These are phyloP conservation scores for Serendipita sp. DNA, from an alignment of 768 basidiomycete genomes.

Conservation along the genomic window DNA sequence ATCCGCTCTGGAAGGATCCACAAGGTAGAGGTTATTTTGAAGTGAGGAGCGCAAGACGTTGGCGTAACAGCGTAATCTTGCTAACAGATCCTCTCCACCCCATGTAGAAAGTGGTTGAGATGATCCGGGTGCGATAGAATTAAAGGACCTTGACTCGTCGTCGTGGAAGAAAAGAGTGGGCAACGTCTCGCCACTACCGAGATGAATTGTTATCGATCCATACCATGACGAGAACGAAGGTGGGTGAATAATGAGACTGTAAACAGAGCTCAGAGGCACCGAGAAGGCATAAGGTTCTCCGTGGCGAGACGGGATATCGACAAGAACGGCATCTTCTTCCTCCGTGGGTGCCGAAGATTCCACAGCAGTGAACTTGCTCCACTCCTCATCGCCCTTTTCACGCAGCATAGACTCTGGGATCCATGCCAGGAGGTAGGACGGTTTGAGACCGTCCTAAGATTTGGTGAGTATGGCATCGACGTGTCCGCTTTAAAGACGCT, in stretches of 20 bases:
- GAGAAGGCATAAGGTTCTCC: constrained; percentile 92
- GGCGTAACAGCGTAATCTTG: constrained; percentile 57
- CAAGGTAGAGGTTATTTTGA: constrained; percentile 70
- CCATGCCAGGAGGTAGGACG: constrained; percentile 77
- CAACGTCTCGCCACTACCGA: constrained; percentile 68
- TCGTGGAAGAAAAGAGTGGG: constrained; percentile 93
- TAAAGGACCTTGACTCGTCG: constrained; percentile 78
- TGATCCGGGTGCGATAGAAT: constrained; percentile 26
- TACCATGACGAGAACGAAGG: constrained; percentile 79
- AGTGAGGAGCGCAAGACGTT: constrained; percentile 73
- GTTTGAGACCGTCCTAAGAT: constrained; percentile 51
- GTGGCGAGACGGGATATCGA: constrained; percentile 64
- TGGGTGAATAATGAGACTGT: constrained; percentile 72
- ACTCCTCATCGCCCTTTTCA: constrained; percentile 67
- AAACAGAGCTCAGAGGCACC: constrained; percentile 77
- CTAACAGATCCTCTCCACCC: constrained; percentile 79
- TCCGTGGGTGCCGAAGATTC: constrained; percentile 22
- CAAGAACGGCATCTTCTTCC: constrained; percentile 59
- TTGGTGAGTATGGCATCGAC: background rate
- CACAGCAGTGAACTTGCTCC: constrained; percentile 77
- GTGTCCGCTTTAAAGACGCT: constrained; percentile 6
- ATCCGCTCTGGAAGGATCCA: constrained; percentile 87
- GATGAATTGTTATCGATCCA: constrained; percentile 77
- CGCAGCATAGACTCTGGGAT: constrained; percentile 75
- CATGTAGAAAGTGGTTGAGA: constrained; percentile 36